Evolutionary conservation across 2,329 filamentous ascomycete genomes (phyloP), one percentile per base, ranked within the genome.

Genomic region (Sporothrix inflata): DNA sequence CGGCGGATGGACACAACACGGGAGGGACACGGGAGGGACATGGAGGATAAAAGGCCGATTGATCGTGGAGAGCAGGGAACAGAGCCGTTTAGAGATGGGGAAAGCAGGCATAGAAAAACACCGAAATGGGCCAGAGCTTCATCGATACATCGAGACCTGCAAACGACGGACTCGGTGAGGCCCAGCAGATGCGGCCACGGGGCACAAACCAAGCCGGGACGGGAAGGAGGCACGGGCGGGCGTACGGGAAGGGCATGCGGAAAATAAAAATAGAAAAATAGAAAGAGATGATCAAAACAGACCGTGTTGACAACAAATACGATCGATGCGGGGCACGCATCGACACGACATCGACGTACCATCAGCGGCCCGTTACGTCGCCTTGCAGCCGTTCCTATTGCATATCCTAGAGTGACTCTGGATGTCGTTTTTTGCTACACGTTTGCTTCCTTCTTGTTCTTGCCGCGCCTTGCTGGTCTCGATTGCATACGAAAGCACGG

Each of bases 171-270:
- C 38, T 45, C 60, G 60, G 60, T 27, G 60, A 65, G 60, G 60
- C 60, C 60, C 38, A 45, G 60, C 12, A 45, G 60, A 65, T 24
- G 60, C 21, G 60, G 8, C 60, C 60, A 19, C 21, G 60, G 27
- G 60, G 60, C 60, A 42, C 40, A 65, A 65, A 65, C 16, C 12
- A 65, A 65, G 60, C 60, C 38, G 60, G 60, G n/a, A 21, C 60
- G 38, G 60, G 60, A 45, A 5, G 16, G n/a, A 42, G 47, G 19
- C 45, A 2, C 45, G 16, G 16, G 45, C 16, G 45, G 16, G 6
- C n/a, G n/a, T 34, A 16, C 47, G 47, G 60, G 34, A 63, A 57
- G 60, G 38, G 27, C 38, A 21, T 9, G 19, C 9, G 38, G 60
- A 45, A 14, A 65, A 63, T 42, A 42, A 11, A 42, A 42, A 19